These are phyloP conservation scores for Podila clonocystis DNA, from an alignment of 192 early-diverging fungal genomes.

Conservation along the genomic window DNA sequence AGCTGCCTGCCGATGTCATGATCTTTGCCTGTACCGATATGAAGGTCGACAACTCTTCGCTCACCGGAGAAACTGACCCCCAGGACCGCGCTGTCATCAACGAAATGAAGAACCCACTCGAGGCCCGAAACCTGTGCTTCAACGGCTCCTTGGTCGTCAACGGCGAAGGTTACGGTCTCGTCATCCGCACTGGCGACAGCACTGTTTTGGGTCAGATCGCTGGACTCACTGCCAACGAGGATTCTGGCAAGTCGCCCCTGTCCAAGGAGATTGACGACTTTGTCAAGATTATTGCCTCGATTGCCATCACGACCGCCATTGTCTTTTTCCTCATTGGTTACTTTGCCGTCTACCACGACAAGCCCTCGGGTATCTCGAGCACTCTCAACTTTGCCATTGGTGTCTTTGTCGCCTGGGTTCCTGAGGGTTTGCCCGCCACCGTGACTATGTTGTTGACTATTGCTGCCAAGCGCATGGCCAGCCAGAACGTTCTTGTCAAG, in stretches of 20 bases:
- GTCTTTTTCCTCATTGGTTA: constrained; percentile 86
- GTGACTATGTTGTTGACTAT: constrained; percentile 95
- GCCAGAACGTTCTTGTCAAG: constrained; percentile 92
- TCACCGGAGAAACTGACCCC: constrained; percentile 96
- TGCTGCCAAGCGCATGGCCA: constrained; percentile 95
- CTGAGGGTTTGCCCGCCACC: constrained; percentile 93
- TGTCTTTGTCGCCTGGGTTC: constrained; percentile 89
- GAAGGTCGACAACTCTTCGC: constrained; percentile 97
- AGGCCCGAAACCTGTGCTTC: constrained; percentile 92
- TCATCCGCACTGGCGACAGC: constrained; percentile 90
- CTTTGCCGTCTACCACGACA: constrained; percentile 64
- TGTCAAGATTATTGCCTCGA: constrained; percentile 2
- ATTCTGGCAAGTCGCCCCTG: constrained; percentile 71
- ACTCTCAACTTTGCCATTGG: constrained; percentile 94
- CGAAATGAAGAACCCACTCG: constrained; percentile 82
- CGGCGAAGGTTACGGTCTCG: constrained; percentile 92
- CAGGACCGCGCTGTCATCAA: constrained; percentile 81
- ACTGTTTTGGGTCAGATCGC: constrained; percentile 25
- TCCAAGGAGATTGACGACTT: constrained; percentile 51
- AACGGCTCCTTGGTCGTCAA: constrained; percentile 87
- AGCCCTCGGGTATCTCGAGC: constrained; percentile 57
- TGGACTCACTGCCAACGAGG: neutral
- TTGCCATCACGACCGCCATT: constrained; percentile 71
- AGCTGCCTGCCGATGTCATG: constrained; percentile 91
- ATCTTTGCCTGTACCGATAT: constrained; percentile 84